Percentiles rank a stretch among this genome's conserved stretches.
phyloP scores from a whole-genome alignment of 1,284 basidiomycete species.

The Sparassis latifolia region DNA sequence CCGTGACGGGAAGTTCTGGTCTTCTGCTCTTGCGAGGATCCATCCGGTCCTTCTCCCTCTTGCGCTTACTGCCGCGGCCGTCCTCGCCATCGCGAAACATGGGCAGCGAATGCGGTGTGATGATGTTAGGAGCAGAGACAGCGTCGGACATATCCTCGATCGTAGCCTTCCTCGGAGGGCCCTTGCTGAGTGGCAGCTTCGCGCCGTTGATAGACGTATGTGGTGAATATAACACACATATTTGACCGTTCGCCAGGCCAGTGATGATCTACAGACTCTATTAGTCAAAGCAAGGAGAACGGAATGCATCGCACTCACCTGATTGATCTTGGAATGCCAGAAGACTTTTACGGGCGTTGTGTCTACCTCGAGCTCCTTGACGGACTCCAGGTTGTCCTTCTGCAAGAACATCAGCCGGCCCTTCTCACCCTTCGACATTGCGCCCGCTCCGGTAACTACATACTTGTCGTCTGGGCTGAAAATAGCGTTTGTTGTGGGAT shows the following conservation, averaged over 20 bases:
- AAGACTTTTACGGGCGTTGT: conserved; percentile 81
- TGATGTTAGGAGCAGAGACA: conserved; percentile 74
- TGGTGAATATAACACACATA: conserved; percentile 89
- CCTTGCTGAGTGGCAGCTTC: conserved; percentile 78
- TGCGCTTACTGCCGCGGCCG: conserved; percentile 71
- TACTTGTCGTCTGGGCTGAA: conserved; percentile 91
- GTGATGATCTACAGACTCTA: conserved; percentile 61
- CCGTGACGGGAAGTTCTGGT: conserved; percentile 87
- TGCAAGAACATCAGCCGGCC: conserved; percentile 74
- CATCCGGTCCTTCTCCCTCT: conserved; percentile 82
- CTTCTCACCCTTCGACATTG: conserved; percentile 54
- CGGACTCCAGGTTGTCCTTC: conserved; percentile 62
- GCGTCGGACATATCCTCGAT: conserved; percentile 83
- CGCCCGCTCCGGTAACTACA: conserved; percentile 77
- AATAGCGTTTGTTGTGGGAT: conserved; percentile 86
- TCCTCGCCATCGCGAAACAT: conserved; percentile 84
- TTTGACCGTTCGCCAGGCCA: conserved; percentile 81
- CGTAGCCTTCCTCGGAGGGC: conserved; percentile 64
- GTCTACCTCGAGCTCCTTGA: conserved; percentile 57
- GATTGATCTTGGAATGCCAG: conserved; percentile 98
- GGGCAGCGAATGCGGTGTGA: conserved; percentile 84
- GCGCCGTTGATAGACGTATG: conserved; percentile 85
- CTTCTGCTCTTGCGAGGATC: conserved; percentile 87
- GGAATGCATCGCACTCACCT: conserved; percentile 44
- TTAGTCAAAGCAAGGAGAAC: conserved; percentile 1